Evolutionary conservation across 371 early-diverging fungal species (phyloP), one percentile per base, ranked within the genome.

Genomic region (Nematocida sp.): DNA sequence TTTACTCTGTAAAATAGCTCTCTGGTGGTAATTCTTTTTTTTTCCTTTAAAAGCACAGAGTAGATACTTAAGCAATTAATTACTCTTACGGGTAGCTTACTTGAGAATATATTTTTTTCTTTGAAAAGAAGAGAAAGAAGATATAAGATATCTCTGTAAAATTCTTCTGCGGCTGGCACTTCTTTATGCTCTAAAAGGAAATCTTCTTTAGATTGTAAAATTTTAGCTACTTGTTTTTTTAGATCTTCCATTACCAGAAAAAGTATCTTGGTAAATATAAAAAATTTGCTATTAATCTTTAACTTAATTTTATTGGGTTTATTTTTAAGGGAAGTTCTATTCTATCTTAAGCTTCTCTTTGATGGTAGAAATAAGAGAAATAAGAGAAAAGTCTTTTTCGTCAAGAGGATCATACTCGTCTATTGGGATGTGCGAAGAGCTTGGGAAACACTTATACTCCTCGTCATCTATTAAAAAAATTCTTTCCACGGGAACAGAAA

Each of bases 1-100:
- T 78, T 79, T 1, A 33, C 49, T 25, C 45, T 39, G 50, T 84
- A 84, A 40, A 69, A 84, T 30, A 82, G 66, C 45, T 80, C 80
- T 35, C 84, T 50, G 55, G 78, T 68, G 23, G 71, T 81, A 40
- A 65, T 67, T 9, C 16, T 20, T 11, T 42, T 78, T 4, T 45
- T 40, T 13, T 39, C 28, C 7, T n/a, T 20, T 2, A 71, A 32
- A 32, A 75, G 49, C n/a, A 77, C 51, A 54, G 64, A 60, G 38
- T 68, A 68, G 5, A 68, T n/a, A n/a, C n/a, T n/a, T n/a, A n/a
- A n/a, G n/a, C n/a, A n/a, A n/a, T n/a, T n/a, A n/a, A n/a, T n/a
- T n/a, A n/a, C n/a, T n/a, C n/a, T n/a, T n/a, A n/a, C n/a, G n/a
- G n/a, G n/a, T n/a, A n/a, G n/a, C n/a, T n/a, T n/a, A n/a, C n/a